These are phyloP conservation scores for Lecanicillium sp. DNA, from an alignment of 2,329 filamentous ascomycete genomes.

Conservation along the genomic window DNA sequence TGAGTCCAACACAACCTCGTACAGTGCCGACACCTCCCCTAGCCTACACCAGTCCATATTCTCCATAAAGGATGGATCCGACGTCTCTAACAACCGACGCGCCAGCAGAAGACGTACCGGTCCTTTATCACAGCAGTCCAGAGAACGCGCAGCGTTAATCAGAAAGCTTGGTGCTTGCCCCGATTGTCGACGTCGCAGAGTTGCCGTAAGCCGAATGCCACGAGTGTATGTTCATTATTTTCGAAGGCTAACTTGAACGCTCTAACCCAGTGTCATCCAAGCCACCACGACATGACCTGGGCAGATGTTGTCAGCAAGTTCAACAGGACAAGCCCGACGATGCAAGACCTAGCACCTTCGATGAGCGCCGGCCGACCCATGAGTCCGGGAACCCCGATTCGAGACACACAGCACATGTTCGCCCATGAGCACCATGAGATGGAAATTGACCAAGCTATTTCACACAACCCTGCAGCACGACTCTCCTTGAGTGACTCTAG, in stretches of 20 bases:
- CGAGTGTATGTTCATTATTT: too few species aligned
- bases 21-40: conserved; percentile 37
- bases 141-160: conserved; percentile 52
- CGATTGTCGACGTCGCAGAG: conserved; percentile 48
- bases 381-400: conserved; percentile 34
- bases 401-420: conserved; percentile 30
- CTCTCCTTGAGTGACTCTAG: conserved; percentile 38
- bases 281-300: conserved; percentile 54
- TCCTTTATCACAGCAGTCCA: conserved; percentile 49
- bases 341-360: conserved; percentile 39
- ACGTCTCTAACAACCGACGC: conserved; percentile 44
- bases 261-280: conserved; percentile 44
- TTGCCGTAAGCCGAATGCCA: conserved; percentile 47
- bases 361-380: conserved; percentile 33
- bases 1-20: conserved; percentile 21
- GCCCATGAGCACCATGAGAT: conserved; percentile 43
- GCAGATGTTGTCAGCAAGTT: conserved; percentile 50
- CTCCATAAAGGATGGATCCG: conserved; percentile 47
- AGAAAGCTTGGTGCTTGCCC: conserved; percentile 50
- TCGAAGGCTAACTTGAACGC: too few species aligned
- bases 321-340: conserved; percentile 40
- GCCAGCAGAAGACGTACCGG: conserved; percentile 52
- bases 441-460: conserved; percentile 39
- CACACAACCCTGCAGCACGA: conserved; percentile 28
- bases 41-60: conserved; percentile 44